Evolutionary conservation across 495 filamentous ascomycete species (phyloP), one percentile per base, ranked within the genome.

Genomic region (Penicillium cinerascens): DNA sequence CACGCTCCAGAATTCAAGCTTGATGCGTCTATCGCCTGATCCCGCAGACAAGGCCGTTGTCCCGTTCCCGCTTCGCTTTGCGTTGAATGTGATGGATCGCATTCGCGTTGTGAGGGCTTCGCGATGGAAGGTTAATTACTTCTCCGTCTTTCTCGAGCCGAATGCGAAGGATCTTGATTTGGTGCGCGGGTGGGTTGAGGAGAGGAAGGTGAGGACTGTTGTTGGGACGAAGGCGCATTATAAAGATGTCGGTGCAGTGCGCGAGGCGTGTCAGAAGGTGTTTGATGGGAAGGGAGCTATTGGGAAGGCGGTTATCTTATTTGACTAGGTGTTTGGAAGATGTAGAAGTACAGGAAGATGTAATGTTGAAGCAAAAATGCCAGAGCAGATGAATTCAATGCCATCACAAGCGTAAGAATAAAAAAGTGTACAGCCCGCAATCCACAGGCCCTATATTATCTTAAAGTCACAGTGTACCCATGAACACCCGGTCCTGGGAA

Each of bases 231-330:
- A 57, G 23, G 76, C 69, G 15, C 52, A 69, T 18, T 48, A 82
- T 21, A 55, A 62, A n/a, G 76, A 83, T 61, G 54, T 81, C 2
- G 63, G 76, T 37, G 66, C 52, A 0, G 64, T 83, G 2, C 71
- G 68, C 51, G 54, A 58, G 26, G 79, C 65, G 16, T 78, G 76
- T 47, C 59, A 74, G 48, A 63, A 71, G 54, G 74, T 84, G 17
- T 70, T 65, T 20, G 68, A 67, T 18, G 73, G 70, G 3, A 81
- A 79, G 51, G 81, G 82, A 0, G 82, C 81, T 3, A 46, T 82
- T 21, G 82, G 82, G 23, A 82, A 81, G 62, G 61, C 81, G 52
- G 77, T 83, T 5, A 64, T 83, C 51, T 16, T 21, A 2, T 50
- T 50, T 42, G 47, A 41, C 16, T 48, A 35, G 35, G n/a, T 17